These are phyloP conservation scores for Paraphoma sp. DNA, from an alignment of 2,329 filamentous ascomycete species.

Conservation along the genomic window DNA sequence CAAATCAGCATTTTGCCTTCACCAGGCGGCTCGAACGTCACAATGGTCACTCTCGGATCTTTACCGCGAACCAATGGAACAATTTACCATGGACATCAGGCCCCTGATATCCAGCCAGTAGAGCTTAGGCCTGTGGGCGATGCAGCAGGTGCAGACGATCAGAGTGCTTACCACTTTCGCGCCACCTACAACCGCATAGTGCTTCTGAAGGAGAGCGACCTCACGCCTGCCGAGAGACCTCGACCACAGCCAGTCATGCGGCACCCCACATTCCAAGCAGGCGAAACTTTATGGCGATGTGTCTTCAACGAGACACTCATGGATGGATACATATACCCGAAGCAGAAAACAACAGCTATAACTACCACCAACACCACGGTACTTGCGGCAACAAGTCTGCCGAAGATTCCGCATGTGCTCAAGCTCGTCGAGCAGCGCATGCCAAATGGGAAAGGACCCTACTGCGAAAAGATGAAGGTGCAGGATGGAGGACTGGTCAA, in stretches of 20 bases:
- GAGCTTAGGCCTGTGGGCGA: constrained; percentile 5
- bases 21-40: constrained; percentile 5
- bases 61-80: constrained; percentile 7
- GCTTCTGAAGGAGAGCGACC: constrained; percentile 22
- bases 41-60: constrained; percentile 21
- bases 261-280: constrained; percentile 14
- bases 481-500: constrained; percentile 1
- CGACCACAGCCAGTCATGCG: neutral
- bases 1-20: constrained; percentile 29
- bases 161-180: constrained; percentile 23
- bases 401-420: constrained; percentile 28
- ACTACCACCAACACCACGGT: neutral
- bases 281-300: constrained; percentile 33
- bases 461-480: constrained; percentile 26
- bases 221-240: constrained; percentile 6
- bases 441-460: constrained; percentile 22
- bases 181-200: constrained; percentile 32
- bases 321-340: constrained; percentile 31
- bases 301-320: constrained; percentile 33
- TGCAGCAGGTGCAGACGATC: neutral
- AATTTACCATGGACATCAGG: constrained; percentile 25
- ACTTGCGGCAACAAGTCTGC: neutral
- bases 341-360: neutral
- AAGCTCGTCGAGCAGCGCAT: constrained; percentile 30
- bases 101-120: constrained; percentile 17